Evolutionary conservation across 1,284 basidiomycete genomes (phyloP), one percentile per base, ranked within the genome.

Genomic region (Xanthoconium separans): DNA sequence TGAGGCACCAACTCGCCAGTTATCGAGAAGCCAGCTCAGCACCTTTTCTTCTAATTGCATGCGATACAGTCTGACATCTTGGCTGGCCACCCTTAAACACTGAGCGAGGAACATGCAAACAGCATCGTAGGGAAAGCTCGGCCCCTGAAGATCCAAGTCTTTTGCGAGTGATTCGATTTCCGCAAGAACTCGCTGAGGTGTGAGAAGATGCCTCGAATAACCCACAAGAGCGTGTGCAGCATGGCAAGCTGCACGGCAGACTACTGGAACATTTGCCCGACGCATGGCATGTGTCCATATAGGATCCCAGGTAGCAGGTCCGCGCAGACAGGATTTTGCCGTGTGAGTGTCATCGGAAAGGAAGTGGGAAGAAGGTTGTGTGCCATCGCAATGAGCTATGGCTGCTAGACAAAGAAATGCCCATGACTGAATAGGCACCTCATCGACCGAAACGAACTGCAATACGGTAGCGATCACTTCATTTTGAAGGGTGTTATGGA

Each of bases 71-170:
- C 87, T 80, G 43, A 89, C 85, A 63, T 97, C 93, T 60, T 87
- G 84, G 53, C 81, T 84, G 0, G 91, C 84, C 16, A 89, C 72
- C 22, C 75, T 77, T 31, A 96, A 74, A 53, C 83, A 86, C 22
- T 80, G 74, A 15, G 80, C 73, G 43, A 98, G 76, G 66, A 98
- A 90, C 46, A 77, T 74, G 73, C 93, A 95, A 24, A 95, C 89
- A 1, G 94, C 84, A 63, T 98, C 95, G 61, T 81, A 88, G 0
- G 93, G 90, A 59, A 82, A 85, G 2, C 84, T 74, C 2, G 95
- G 94, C 0, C 93, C 93, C 70, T 96, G 93, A 15, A 95, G 80
- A 61, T 93, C 87, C 52, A 98, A 75, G 60, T 93, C 89, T 58
- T 85, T 86, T 2, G 86, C 78, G 45, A 97, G 73, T 0, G 77